Base-by-base conservation (phyloP, 1,284 basidiomycete species). In the Ganoderma leucocontextum region DNA sequence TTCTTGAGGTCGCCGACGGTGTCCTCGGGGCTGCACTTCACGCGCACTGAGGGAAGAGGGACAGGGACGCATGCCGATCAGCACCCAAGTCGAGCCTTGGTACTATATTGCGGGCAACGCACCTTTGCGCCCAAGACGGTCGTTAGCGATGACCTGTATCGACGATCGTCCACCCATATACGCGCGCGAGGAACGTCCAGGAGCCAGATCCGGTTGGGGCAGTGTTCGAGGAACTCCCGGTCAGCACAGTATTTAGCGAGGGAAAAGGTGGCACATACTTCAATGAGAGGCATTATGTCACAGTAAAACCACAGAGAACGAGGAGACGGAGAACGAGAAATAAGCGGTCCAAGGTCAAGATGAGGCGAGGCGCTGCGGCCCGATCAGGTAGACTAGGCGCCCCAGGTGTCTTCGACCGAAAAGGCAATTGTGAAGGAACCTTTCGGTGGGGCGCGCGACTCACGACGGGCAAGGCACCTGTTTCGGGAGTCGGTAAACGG, bases 1-100 rank as follows among this genome's bases (percentile, higher is more conserved):
- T 94, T 94, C 86, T 99, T 99, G 69, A 99, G 84, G 80, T 98
- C 97, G 39, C 97, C 97, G 35, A 99, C 95, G 0, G 97, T 99
- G 80, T 99, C 97, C 17, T 98, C 93, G 5, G 95, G 91, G 75
- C 93, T 93, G 82, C 93, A 95, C 82, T 98, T 97, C 76, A 97
- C 94, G 72, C 94, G 93, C 63, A 97, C 95, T 96, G 74, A 19
- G 12, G 13, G 39, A 41, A 0, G 39, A n/a, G 52, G 52, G 29
- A 52, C 0, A 38, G 22, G 47, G 42, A 35, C 35, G 36, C 36
- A 33, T 60, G 38, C 35, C 52, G 35, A 39, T 25, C 58, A 60
- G 58, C 70, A 6, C 13, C 64, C 66, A 68, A 68, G 47, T 33
- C 19, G 7, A n/a, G 22, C n/a, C 4, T 19, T 17, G n/a, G 22